Conservation (phyloP, 305 asterid genomes). For the Fraxinus baroniana region DNA sequence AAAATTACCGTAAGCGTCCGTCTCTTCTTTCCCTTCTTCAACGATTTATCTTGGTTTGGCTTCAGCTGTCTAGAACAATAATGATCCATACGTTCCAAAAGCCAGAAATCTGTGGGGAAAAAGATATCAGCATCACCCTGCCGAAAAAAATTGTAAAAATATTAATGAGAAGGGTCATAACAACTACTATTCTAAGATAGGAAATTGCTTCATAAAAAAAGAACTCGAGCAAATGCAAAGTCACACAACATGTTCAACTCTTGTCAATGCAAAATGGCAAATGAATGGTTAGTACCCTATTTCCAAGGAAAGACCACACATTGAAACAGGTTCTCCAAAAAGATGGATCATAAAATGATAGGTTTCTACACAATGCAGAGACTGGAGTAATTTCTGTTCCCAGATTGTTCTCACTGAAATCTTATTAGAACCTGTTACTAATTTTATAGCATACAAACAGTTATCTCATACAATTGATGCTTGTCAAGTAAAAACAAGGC, state of each 20-base stretch:
- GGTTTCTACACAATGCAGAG: not conserved
- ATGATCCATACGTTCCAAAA: conserved; percentile 85
- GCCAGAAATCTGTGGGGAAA: conserved; percentile 93
- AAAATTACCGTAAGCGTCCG: conserved; percentile 71
- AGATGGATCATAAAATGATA: not conserved
- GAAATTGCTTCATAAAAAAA: not conserved
- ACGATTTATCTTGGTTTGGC: conserved; percentile 40
- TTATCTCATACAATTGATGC: not conserved
- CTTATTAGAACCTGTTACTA: not conserved
- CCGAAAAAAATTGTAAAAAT: conserved; percentile 12
- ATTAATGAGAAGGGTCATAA: conserved; percentile 13
- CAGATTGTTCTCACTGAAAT: not conserved
- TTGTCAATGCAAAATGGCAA: not conserved
- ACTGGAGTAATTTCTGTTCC: not conserved
- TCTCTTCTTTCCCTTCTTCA: conserved; percentile 81
- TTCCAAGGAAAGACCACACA: not conserved
- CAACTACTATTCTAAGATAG: not conserved
- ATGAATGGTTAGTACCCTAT: not conserved
- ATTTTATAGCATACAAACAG: not conserved
- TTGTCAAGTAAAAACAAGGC: not conserved
- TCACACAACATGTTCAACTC: not conserved
- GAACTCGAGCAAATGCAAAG: not conserved
- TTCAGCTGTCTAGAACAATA: conserved; percentile 78
- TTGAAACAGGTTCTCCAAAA: not conserved
- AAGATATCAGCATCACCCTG: conserved; percentile 99